These are phyloP conservation scores for Straminergon stramineum DNA, from an alignment of 225 moss, liverwort and hornwort genomes.

Conservation along the genomic window DNA sequence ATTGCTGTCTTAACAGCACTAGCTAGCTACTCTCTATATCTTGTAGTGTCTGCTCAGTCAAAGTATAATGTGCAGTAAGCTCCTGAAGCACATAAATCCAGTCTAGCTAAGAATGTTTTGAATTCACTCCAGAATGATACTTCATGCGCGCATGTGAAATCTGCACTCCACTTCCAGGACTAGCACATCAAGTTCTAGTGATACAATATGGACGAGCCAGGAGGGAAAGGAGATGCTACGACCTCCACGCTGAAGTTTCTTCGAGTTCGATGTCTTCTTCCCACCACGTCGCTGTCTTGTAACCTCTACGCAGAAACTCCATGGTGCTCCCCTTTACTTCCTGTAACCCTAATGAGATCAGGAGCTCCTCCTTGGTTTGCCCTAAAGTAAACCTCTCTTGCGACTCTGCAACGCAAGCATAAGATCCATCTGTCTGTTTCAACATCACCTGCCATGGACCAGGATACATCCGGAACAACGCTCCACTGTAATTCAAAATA, in stretches of 20 bases:
- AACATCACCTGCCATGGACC: slow-evolving; percentile 99
- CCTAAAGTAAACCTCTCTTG: slow-evolving; percentile 67
- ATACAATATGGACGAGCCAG: background rate
- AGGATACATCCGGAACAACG: slow-evolving; percentile 87
- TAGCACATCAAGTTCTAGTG: background rate
- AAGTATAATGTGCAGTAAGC: background rate
- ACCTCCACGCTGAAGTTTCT: slow-evolving; percentile 62
- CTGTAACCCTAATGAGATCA: slow-evolving; percentile 80
- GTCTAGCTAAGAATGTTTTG: background rate
- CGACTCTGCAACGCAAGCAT: slow-evolving; percentile 76
- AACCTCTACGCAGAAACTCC: slow-evolving; percentile 85
- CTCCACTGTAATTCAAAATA: slow-evolving; percentile 92
- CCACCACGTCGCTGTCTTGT: slow-evolving; percentile 98
- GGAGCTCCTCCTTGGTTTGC: slow-evolving; percentile 81
- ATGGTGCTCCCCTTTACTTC: slow-evolving; percentile 74
- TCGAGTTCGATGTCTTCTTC: slow-evolving; percentile 66
- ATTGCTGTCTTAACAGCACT: background rate
- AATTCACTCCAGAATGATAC: background rate
- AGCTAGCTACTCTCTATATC: background rate
- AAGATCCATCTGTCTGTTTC: slow-evolving; percentile 83
- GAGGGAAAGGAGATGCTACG: background rate
- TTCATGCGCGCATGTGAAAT: background rate
- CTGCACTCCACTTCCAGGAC: background rate
- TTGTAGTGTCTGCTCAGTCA: background rate
- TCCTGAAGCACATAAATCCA: background rate